These are phyloP conservation scores for Saccharomyces kudriavzevii DNA, from an alignment of 805 yeast genomes.

Conservation along the genomic window DNA sequence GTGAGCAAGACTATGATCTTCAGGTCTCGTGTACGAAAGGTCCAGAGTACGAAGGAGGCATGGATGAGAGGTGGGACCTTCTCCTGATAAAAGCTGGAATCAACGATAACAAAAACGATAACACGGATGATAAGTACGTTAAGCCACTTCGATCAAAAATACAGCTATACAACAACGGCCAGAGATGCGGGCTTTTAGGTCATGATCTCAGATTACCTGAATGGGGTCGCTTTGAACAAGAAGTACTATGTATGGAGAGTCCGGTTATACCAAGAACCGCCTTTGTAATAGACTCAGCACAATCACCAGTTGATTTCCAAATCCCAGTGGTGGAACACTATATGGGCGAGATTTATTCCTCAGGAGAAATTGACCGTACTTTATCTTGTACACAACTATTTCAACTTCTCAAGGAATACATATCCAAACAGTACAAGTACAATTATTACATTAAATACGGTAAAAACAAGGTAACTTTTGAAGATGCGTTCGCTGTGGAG, in stretches of 20 bases:
- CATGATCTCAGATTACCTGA: conserved; percentile 68
- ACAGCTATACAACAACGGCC: conserved; percentile 56
- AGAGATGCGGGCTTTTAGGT: conserved; percentile 65
- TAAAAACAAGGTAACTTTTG: conserved; percentile 2
- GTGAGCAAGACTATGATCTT: conserved; percentile 82
- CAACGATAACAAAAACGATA: conserved; percentile 35
- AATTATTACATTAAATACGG: conserved; percentile 14
- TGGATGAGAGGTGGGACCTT: conserved; percentile 63
- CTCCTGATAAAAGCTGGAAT: neutral
- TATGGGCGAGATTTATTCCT: neutral
- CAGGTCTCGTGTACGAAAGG: conserved; percentile 73
- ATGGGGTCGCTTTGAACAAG: conserved; percentile 82
- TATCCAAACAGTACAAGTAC: conserved; percentile 14
- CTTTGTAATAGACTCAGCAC: neutral
- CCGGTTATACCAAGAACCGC: conserved; percentile 33
- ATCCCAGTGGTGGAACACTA: neutral
- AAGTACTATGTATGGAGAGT: conserved; percentile 74
- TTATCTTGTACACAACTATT: neutral
- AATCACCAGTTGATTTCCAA: neutral
- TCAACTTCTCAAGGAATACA: neutral
- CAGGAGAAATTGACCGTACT: neutral
- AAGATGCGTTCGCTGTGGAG: conserved; percentile 3
- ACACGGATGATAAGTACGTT: conserved; percentile 28
- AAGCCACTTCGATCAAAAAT: conserved; percentile 62
- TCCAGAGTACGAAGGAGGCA: conserved; percentile 53